Evolutionary conservation across 495 filamentous ascomycete genomes (phyloP), one percentile per base, ranked within the genome.

Genomic region (Xylaria cubensis): DNA sequence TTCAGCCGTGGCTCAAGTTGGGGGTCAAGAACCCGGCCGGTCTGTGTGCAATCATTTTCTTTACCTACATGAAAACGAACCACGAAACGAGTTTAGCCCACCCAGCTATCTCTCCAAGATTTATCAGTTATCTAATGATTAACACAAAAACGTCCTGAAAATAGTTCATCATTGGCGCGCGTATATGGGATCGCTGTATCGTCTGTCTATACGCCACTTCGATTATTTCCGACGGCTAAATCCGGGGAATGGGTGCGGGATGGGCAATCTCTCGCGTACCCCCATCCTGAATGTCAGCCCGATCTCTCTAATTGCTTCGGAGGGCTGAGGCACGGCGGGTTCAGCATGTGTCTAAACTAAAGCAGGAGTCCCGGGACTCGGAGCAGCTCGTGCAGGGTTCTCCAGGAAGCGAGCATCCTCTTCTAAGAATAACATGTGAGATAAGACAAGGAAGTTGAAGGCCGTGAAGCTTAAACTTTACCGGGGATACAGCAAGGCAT

Each of bases 151-250:
- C 53, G 26, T 55, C 53, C 32, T 7, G 29, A 13, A 32, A 32
- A 29, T 17, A 67, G 46, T 32, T 34, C 64, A 67, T 19, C 64
- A 67, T 36, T 44, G 64, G 48, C 24, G 64, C 29, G 3, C 26
- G 26, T 24, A 0, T 24, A 53, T 67, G 17, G n/a, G 64, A 26
- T 44, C 65, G 65, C 36, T 67, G 53, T 32, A 17, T 3, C 4
- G 53, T 32, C 10, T 56, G 53, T 56, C 26, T 41, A 44, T 29
- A 26, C 58, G 58, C 42, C 55, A 70, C 39, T 44, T 51, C 55
- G 67, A 62, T 64, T 70, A 70, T 70, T 64, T 58, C 68, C 68
- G 58, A 70, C 58, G 68, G 58, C 68, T 70, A 70, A 70, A 70
- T 70, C 68, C 58, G 68, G 58, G 17, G 46, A 15, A 42, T 42